Evolutionary conservation across 2,329 filamentous ascomycete species (phyloP), one percentile per base, ranked within the genome.

Genomic region (Pseudofabraea citricarpa): DNA sequence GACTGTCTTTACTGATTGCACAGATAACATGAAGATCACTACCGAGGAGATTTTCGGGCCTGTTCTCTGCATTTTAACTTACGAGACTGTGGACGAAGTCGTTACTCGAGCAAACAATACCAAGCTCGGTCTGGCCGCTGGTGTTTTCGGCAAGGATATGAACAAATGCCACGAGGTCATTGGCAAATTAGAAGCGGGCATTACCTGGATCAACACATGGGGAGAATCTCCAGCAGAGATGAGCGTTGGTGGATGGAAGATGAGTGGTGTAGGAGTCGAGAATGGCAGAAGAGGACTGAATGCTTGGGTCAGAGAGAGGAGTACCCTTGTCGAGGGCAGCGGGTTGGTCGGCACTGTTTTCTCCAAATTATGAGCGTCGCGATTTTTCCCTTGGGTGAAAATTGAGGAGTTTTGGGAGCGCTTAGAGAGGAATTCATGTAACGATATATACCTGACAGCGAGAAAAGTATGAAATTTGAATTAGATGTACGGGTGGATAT

Each of bases 151-250:
- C 1, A 78, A 77, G 46, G 79, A 94, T 52, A 64, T 95, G 41
- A 84, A 87, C 54, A 60, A 75, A 37, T 89, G 86, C 43, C 87
- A 95, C 57, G 71, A 77, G 33, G 77, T 91, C 1, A 73, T 91
- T 32, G 74, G 77, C 19, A 74, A 79, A 57, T 69, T 95, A 5
- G 76, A 94, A 59, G 88, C 88, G 0, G 89, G 89, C 24, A 95
- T 95, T 57, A 94, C 87, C 1, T 95, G 89, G 89, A 75, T 95
- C 41, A 95, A 95, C 63, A 90, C 87, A 0, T 95, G 90, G 90
- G 89, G 90, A n/a, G 89, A 95, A 69, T 84, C 78, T 38, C 89
- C 89, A 0, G 87, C 90, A 0, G 89, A 95, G 71, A 95, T 95
- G 90, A 85, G 85, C 2, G 89, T 95, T 0, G 89, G 89, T 8